Evolutionary conservation across 345 rosid genomes (phyloP).

Genomic region (Heritiera fomes): DNA sequence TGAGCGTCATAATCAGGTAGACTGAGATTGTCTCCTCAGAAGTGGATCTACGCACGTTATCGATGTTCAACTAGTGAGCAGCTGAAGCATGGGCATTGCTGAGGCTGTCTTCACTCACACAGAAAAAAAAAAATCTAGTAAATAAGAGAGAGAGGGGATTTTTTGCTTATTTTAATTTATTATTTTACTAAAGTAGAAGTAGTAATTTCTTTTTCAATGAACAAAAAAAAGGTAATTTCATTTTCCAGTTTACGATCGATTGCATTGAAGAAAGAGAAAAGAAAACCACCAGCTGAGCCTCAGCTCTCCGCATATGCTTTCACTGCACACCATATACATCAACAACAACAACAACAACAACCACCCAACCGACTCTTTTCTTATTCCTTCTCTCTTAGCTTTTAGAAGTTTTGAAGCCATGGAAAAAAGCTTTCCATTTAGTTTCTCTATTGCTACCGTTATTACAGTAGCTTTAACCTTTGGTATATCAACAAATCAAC

Average conservation of each 20-base stretch:
- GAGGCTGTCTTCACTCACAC: too few species aligned
- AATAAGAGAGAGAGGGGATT: too few species aligned
- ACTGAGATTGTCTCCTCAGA: constrained; percentile 53
- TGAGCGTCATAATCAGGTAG: constrained; percentile 33
- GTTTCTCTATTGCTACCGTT: neutral
- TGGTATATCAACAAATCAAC: neutral
- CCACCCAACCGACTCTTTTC: too few species aligned
- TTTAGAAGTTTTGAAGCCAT: neutral
- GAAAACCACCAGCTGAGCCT: neutral
- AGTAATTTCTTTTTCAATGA: too few species aligned
- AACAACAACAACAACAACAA: constrained; percentile 12
- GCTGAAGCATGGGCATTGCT: too few species aligned
- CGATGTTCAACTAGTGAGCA: neutral
- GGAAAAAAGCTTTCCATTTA: neutral
- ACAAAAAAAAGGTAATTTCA: too few species aligned
- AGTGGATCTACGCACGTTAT: constrained; percentile 69
- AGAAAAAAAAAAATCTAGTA: too few species aligned
- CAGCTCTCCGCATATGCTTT: constrained; percentile 22
- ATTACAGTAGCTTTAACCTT: constrained; percentile 3
- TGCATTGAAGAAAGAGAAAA: too few species aligned
- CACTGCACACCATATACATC: constrained; percentile 16
- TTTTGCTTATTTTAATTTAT: too few species aligned
- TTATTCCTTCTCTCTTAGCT: constrained; percentile 17
- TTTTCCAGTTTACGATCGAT: too few species aligned
- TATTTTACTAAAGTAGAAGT: too few species aligned